Evolutionary conservation across 495 filamentous ascomycete genomes (phyloP).

Genomic region (Staphylotrichum tortipilum): DNA sequence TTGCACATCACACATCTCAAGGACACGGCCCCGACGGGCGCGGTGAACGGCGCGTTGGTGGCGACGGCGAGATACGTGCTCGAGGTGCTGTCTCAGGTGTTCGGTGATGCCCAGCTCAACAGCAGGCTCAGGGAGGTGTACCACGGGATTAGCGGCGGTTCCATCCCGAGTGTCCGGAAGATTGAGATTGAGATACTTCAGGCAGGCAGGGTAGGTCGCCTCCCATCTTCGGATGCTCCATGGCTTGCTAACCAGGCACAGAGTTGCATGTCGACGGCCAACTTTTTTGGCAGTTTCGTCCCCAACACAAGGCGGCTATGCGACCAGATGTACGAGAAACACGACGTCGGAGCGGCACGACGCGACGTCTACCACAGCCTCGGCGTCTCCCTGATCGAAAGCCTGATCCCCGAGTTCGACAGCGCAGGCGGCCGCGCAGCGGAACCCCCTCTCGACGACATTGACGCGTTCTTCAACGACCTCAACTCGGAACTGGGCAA

Average conservation of each 20-base stretch:
- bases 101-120: slow-evolving; percentile 18
- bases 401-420: slow-evolving; percentile 23
- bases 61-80: slow-evolving; percentile 24
- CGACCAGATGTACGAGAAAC: slow-evolving; percentile 32
- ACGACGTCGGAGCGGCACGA: slow-evolving; percentile 19
- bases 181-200: slow-evolving; percentile 39
- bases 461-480: slow-evolving; percentile 20
- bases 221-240: background rate
- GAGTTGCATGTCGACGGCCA: slow-evolving; percentile 23
- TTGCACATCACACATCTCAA: slow-evolving; percentile 28
- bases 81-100: slow-evolving; percentile 18
- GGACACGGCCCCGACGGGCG: slow-evolving; percentile 12
- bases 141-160: slow-evolving; percentile 22
- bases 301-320: slow-evolving; percentile 27
- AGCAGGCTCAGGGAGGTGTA: slow-evolving; percentile 20
- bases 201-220: slow-evolving; percentile 34
- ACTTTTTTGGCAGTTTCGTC: slow-evolving; percentile 28
- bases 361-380: slow-evolving; percentile 32
- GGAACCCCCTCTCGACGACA: slow-evolving; percentile 7
- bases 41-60: slow-evolving; percentile 19
- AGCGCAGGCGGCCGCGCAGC: background rate
- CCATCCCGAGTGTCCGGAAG: slow-evolving; percentile 29
- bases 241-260: slow-evolving; percentile 17
- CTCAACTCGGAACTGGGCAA: slow-evolving; percentile 6
- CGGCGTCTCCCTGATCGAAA: slow-evolving; percentile 30